A percentile compares a stretch with the other conserved stretches of the same genome.
These are phyloP conservation scores for Solanum sejunctum DNA, from an alignment of 257 asterid genomes.

Conservation along the genomic window DNA sequence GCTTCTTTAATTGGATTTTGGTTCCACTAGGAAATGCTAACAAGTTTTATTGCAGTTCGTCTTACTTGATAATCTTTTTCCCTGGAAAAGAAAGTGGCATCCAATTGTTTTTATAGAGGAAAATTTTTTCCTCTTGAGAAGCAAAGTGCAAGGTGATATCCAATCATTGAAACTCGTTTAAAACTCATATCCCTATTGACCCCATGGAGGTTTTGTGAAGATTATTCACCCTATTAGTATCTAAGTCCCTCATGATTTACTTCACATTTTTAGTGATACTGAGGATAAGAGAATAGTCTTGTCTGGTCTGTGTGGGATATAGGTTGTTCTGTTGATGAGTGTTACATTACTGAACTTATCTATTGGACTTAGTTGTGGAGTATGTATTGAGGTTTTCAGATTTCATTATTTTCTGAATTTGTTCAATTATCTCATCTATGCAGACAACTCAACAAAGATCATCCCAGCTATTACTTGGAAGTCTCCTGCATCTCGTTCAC, in stretches of 20 bases:
- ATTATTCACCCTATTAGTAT: not conserved
- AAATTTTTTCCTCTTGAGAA: not conserved
- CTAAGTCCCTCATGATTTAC: not conserved
- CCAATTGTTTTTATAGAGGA: not conserved
- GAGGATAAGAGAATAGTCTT: not conserved
- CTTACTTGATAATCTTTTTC: not conserved
- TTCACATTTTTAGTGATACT: not conserved
- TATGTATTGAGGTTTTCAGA: not conserved
- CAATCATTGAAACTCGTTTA: not conserved
- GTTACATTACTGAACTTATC: not conserved
- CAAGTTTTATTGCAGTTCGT: not conserved
- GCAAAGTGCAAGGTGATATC: not conserved
- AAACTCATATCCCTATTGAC: not conserved
- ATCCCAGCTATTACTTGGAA: constrained; percentile 59
- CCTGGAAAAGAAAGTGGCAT: not conserved
- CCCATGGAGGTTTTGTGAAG: not conserved
- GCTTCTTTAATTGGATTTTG: not conserved
- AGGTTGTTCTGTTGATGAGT: not conserved
- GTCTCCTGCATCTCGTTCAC: constrained; percentile 32
- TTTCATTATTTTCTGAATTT: not conserved
- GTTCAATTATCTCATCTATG: constrained; percentile 6
- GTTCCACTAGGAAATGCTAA: not conserved
- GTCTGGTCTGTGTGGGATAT: not conserved
- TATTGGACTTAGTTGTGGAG: not conserved
- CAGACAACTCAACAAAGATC: constrained; percentile 72